Conservation (phyloP, 2,329 filamentous ascomycete species). For the Acarospora socialis region DNA sequence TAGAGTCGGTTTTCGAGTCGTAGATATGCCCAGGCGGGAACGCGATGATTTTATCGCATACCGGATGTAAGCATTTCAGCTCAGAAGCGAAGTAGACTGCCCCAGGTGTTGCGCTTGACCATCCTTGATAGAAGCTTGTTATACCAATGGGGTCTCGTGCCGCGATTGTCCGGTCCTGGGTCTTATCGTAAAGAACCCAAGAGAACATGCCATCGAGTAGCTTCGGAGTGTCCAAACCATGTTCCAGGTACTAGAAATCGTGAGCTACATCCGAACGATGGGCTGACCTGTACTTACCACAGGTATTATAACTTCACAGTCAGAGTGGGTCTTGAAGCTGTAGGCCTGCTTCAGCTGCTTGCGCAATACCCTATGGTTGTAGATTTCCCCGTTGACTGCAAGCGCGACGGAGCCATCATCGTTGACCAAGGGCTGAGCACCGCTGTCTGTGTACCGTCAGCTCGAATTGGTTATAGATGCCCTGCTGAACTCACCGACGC, state of each 20-base stretch:
- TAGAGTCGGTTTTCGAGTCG: conserved; percentile 78
- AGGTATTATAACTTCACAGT: conserved; percentile 98
- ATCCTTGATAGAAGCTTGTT: conserved; percentile 94
- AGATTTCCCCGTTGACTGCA: conserved; percentile 98
- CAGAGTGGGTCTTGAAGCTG: conserved; percentile 96
- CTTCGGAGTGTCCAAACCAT: conserved; percentile 83
- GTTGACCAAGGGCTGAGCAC: conserved; percentile 89
- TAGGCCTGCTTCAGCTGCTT: conserved; percentile 73
- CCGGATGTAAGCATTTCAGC: conserved; percentile 79
- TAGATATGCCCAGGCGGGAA: conserved; percentile 95
- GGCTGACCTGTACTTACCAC: conserved; percentile 45
- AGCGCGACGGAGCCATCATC: conserved; percentile 76
- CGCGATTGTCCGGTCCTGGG: conserved; percentile 78
- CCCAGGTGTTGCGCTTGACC: conserved; percentile 66
- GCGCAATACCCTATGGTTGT: conserved; percentile 93
- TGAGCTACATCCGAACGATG: conserved; percentile 12
- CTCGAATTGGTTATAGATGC: background rate
- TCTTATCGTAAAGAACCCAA: conserved; percentile 95
- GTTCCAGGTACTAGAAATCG: conserved; percentile 61
- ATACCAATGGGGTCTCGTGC: conserved; percentile 94
- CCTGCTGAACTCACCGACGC: conserved; percentile 55
- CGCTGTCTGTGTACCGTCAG: conserved; percentile 51
- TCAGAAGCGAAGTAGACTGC: conserved; percentile 95
- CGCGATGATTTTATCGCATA: conserved; percentile 87
- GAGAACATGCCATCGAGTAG: conserved; percentile 99